These are phyloP conservation scores for Gynandropsis gynandra DNA, from an alignment of 345 rosid genomes.

Conservation along the genomic window DNA sequence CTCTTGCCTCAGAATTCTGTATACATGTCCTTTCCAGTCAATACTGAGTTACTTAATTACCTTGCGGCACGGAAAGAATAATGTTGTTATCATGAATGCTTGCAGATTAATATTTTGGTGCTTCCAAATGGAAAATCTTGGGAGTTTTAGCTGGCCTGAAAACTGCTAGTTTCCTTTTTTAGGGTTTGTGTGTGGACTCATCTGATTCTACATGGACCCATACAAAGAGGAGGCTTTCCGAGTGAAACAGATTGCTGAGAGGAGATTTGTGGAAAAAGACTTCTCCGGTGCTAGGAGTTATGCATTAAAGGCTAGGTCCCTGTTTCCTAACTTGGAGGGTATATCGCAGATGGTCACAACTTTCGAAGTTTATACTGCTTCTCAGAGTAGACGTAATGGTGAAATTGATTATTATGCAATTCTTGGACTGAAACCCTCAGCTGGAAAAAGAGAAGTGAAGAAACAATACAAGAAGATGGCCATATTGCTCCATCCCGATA, in stretches of 20 bases:
- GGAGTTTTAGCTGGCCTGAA: constrained; percentile 23
- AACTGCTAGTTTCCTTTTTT: constrained; percentile 31
- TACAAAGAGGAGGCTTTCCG: constrained; percentile 70
- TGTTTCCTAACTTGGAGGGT: constrained; percentile 80
- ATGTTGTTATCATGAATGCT: constrained; percentile 13
- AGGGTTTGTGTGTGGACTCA: constrained; percentile 22
- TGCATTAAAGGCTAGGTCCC: constrained; percentile 72
- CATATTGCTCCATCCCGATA: constrained; percentile 88
- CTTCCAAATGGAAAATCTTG: constrained; percentile 23
- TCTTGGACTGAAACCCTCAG: constrained; percentile 89
- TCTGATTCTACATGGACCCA: constrained; percentile 51
- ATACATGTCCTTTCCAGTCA: constrained; percentile 18
- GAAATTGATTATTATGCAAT: constrained; percentile 71
- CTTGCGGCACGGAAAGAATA: constrained; percentile 9
- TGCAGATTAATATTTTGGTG: constrained; percentile 47
- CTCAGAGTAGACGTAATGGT: constrained; percentile 55
- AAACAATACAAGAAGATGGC: constrained; percentile 91
- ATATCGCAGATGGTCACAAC: constrained; percentile 91
- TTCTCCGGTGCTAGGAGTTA: constrained; percentile 68
- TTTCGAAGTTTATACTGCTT: constrained; percentile 77
- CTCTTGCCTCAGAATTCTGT: constrained; percentile 17
- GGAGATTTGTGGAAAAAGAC: constrained; percentile 73
- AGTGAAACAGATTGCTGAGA: constrained; percentile 83
- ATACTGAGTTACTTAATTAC: constrained; percentile 6
- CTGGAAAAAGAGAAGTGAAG: constrained; percentile 77